Evolutionary conservation across 2,329 filamentous ascomycete species (phyloP), one percentile per base, ranked within the genome.

Genomic region (Lojkania enalia): DNA sequence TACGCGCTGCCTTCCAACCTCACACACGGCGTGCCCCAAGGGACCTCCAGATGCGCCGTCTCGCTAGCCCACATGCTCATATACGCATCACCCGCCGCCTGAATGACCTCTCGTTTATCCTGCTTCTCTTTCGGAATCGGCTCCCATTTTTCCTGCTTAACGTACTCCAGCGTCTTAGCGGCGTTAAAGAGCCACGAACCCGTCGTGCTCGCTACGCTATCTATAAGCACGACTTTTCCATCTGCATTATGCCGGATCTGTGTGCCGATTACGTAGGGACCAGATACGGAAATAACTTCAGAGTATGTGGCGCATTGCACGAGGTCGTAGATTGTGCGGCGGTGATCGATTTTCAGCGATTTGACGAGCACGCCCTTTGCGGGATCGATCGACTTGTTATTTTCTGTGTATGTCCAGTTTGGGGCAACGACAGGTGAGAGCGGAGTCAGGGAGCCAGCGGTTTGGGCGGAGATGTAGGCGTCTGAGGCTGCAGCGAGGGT

Each of bases 11-110:
- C 57, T 25, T 60, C 57, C 9, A 58, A 41, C 30, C 55, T 23
- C 30, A 42, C 39, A 29, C 57, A 58, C 9, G 55, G 57, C 25
- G 57, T 60, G 2, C 57, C 57, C 57, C 55, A 60, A 6, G 57
- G 57, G 14, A 60, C 46, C 15, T 20, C 38, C 31, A 49, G 39
- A 20, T 51, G 32, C 21, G 57, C 55, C 15, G 45, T 42, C 3
- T 54, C 45, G 29, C 48, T 42, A 12, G 36, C 47, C 57, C 57
- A 60, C 54, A 60, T 57, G 31, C 54, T 50, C 37, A 59, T 21
- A 27, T 59, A 59, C 9, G 54, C 55, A 27, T 60, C 56, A 12
- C 52, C 56, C 11, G 54, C 56, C 9, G 54, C 50, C 33, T 54
- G 38, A 15, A 60, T 52, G 23, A 36, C 40, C 14, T 52, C 52